Evolutionary conservation across 371 early-diverging fungal species (phyloP).

Genomic region (Haplosporangium sp.): DNA sequence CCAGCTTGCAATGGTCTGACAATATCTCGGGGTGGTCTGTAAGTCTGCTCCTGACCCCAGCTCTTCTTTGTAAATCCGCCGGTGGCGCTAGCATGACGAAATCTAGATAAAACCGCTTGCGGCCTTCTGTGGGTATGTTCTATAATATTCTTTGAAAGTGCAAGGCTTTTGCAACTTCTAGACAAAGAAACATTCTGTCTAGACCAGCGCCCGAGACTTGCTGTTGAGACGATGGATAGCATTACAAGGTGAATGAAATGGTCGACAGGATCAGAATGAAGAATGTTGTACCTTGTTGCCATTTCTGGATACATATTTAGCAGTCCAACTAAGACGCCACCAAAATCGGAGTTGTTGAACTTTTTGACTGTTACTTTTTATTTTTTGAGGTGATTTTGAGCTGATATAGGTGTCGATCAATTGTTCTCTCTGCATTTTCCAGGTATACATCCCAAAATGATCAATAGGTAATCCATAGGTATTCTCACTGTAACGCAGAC

Average conservation of each 20-base stretch:
- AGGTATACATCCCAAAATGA: too few relatives aligned
- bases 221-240: conserved; percentile 26
- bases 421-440: too few relatives aligned
- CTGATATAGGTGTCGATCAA: too few relatives aligned
- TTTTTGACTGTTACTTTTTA: too few relatives aligned
- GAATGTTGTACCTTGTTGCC: background rate
- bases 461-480: too few relatives aligned
- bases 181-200: background rate
- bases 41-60: background rate
- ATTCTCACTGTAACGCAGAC: too few relatives aligned
- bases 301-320: background rate
- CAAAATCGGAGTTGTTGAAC: too few relatives aligned
- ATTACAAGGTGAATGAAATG: conserved; percentile 13
- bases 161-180: background rate
- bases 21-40: background rate
- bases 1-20: background rate
- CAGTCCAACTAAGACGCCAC: background rate
- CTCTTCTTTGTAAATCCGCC: background rate
- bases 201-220: conserved; percentile 9
- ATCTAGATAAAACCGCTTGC: conserved; percentile 17
- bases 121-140: background rate
- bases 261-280: background rate
- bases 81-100: conserved; percentile 9
- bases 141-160: background rate
- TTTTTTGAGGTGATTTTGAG: too few relatives aligned